Evolutionary conservation across 1,284 basidiomycete species (phyloP).

Genomic region (Testicularia cyperi): DNA sequence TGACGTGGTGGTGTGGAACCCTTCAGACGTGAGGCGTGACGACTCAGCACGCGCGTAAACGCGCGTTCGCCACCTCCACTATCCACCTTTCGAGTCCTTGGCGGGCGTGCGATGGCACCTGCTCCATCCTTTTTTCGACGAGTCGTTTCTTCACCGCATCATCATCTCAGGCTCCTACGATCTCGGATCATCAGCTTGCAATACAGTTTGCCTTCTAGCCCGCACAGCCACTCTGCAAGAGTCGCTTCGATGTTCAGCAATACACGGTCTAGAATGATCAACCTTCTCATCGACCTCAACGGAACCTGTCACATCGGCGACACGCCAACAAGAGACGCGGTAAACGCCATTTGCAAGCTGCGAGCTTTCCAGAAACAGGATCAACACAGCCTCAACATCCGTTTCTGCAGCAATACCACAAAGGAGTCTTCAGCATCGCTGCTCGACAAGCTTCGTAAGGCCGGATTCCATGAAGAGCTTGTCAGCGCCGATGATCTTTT

Average conservation of each 20-base stretch:
- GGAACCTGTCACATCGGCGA: slow-evolving; percentile 34
- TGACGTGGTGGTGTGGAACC: too few species aligned
- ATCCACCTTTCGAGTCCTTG: too few species aligned
- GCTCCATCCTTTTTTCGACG: too few species aligned
- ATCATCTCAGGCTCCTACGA: too few species aligned
- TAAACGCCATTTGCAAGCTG: slow-evolving; percentile 20
- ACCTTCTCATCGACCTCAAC: slow-evolving; percentile 35
- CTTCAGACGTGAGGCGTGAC: too few species aligned
- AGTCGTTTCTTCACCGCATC: too few species aligned
- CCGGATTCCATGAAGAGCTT: slow-evolving; percentile 6
- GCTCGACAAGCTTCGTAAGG: slow-evolving; percentile 14
- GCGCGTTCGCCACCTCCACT: too few species aligned
- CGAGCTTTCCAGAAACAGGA: slow-evolving; percentile 5
- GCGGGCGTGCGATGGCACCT: not conserved
- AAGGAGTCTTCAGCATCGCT: slow-evolving; percentile 25
- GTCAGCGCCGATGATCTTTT: slow-evolving; percentile 15
- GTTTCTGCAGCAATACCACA: slow-evolving; percentile 35
- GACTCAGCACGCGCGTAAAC: too few species aligned
- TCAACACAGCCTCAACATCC: slow-evolving; percentile 11
- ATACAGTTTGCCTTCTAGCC: too few species aligned
- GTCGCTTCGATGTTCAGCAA: not conserved
- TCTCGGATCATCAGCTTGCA: too few species aligned
- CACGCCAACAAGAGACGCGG: slow-evolving; percentile 10
- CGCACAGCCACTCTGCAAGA: not conserved
- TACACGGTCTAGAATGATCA: slow-evolving; percentile 13